phyloP scores from a whole-genome alignment of 1,139 yeast genomes.

The Candida frijolesensis region DNA sequence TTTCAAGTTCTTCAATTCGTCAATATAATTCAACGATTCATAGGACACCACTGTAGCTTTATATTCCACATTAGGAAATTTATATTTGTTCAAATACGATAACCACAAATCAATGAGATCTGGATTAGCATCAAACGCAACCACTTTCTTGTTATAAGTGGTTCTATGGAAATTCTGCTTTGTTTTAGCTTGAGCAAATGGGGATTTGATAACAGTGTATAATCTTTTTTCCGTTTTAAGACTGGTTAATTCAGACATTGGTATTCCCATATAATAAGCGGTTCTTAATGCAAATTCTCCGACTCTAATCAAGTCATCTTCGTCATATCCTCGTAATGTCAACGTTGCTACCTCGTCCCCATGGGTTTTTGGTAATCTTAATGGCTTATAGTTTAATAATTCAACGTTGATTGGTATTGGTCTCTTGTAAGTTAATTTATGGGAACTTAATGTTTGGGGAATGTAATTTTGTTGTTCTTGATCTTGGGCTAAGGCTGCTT shows the following conservation, averaged over 20 bases:
- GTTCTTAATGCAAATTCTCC: slow-evolving; percentile 88
- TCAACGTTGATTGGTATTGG: slow-evolving; percentile 85
- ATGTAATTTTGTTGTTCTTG: slow-evolving; percentile 36
- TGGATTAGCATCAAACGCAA: slow-evolving; percentile 82
- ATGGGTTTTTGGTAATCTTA: slow-evolving; percentile 65
- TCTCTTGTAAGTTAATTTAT: slow-evolving; percentile 34
- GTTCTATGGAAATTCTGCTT: slow-evolving; percentile 93
- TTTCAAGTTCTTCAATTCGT: slow-evolving; percentile 33
- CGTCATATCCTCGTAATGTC: slow-evolving; percentile 71
- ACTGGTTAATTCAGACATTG: slow-evolving; percentile 60
- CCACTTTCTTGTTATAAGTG: slow-evolving; percentile 73
- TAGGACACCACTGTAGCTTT: slow-evolving; percentile 68
- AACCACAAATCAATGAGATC: slow-evolving; percentile 85
- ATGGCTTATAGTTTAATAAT: slow-evolving; percentile 79
- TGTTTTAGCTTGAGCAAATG: slow-evolving; percentile 92
- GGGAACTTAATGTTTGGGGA: slow-evolving; percentile 44
- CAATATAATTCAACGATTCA: slow-evolving; percentile 53
- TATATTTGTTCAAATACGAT: slow-evolving; percentile 75
- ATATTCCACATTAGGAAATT: slow-evolving; percentile 81
- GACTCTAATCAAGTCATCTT: slow-evolving; percentile 70
- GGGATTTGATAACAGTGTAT: slow-evolving; percentile 93
- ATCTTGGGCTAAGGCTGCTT: slow-evolving; percentile 18
- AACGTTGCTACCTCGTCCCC: slow-evolving; percentile 75
- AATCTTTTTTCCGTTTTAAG: slow-evolving; percentile 69
- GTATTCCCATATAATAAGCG: slow-evolving; percentile 87